phyloP scores from a whole-genome alignment of 352 stramenopile genomes.

The Phytopythium chamaehyphon region DNA sequence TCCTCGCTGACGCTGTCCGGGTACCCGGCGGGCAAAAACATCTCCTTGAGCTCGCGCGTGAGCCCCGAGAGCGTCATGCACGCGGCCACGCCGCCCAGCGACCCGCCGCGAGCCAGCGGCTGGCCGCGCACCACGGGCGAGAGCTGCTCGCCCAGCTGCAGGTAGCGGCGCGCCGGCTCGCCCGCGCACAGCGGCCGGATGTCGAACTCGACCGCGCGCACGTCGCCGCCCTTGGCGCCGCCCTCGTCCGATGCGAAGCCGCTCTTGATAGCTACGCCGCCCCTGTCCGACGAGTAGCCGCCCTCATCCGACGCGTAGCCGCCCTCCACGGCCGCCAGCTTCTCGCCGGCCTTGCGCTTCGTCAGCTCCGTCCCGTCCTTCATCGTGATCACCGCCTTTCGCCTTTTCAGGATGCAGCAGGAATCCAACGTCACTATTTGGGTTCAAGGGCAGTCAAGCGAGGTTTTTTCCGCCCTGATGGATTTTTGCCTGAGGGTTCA shows the following conservation, averaged over 20 bases:
- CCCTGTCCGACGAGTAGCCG: slow-evolving; percentile 13
- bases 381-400: slow-evolving; percentile 3
- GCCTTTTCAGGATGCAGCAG: slow-evolving; percentile 1
- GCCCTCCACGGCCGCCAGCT: neutral
- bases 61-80: slow-evolving; percentile 35
- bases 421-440: neutral
- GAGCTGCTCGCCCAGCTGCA: slow-evolving; percentile 34
- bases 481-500: slow-evolving; percentile 2
- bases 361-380: slow-evolving; percentile 33
- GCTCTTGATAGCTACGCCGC: slow-evolving; percentile 7
- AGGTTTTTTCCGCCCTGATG: neutral
- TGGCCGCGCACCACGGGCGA: slow-evolving; percentile 14
- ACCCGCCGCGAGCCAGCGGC: neutral
- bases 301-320: slow-evolving; percentile 9
- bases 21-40: slow-evolving; percentile 85
- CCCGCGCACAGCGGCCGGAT: slow-evolving; percentile 48
- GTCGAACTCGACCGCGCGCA: slow-evolving; percentile 57
- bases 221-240: slow-evolving; percentile 13
- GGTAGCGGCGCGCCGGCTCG: slow-evolving; percentile 43
- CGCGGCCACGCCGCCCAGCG: slow-evolving; percentile 3
- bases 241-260: slow-evolving; percentile 9
- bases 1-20: slow-evolving; percentile 83
- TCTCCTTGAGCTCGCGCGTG: slow-evolving; percentile 67
- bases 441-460: too few relatives aligned
- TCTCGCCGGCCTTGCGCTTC: slow-evolving; percentile 39